Base-by-base conservation (phyloP, 257 asterid species). In the Solanum tacnaense region DNA sequence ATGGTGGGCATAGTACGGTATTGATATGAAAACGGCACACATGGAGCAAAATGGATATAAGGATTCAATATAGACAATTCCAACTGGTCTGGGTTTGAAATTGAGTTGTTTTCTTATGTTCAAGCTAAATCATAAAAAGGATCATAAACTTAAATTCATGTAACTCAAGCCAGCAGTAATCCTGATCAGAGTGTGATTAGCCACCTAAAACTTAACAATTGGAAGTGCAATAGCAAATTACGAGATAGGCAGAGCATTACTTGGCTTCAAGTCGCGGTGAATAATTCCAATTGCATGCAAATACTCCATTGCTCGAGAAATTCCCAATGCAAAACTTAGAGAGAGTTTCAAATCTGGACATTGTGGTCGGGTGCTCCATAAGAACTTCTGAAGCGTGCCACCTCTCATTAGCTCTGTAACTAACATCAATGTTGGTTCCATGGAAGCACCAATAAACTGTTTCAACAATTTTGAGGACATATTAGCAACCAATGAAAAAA, bases 251-350 rank as follows among this genome's bases (percentile, higher is more conserved):
- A 74, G 71, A 88, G 35, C 67, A 52, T 89, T 93, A 94, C 98
- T 90, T 79, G 98, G 96, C 89, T 94, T 93, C 84, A 94, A 85
- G 76, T 94, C 98, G 1, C 96, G 94, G 87, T 93, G 98, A 87
- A 94, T 91, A 27, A 93, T 91, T 89, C 93, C 91, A 84, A 87
- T 90, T 34, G 58, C 90, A 73, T 94, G 98, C 86, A 94, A 92
- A 88, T 93, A 90, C 84, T 90, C 93, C 98, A 94, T 93, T 12
- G 95, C 95, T n/a, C 72, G 92, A 52, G 95, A 94, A 76, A 94
- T 92, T 23, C 88, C 92, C 86, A 93, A 70, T 29, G 95, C 95
- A 58, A 90, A 93, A 86, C 72, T 75, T 72, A 93, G 84, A 35
- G 94, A 89, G 84, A 92, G 90, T 92, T 91, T 93, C 89, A 92